phyloP scores from a whole-genome alignment of 83 land plant species.

The Larix sibirica region DNA sequence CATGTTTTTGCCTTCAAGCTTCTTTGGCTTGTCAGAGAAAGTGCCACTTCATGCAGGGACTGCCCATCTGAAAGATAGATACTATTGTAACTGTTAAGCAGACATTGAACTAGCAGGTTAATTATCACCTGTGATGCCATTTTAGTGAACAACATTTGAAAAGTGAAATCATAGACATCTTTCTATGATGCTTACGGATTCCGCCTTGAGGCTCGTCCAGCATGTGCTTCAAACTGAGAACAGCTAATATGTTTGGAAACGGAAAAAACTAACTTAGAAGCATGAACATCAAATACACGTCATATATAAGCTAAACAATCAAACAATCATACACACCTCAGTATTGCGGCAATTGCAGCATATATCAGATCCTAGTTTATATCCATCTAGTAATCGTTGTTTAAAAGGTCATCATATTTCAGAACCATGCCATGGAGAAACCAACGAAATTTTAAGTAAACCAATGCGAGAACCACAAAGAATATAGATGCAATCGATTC shows the following conservation, averaged over 20 bases:
- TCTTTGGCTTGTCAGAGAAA: slow-evolving; percentile 50
- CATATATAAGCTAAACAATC: not conserved
- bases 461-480: not conserved
- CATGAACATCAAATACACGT: not conserved
- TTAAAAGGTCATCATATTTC: not conserved
- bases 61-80: slow-evolving; percentile 89
- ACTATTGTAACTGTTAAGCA: slow-evolving; percentile 61
- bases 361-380: slow-evolving; percentile 77
- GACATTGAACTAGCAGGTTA: not conserved
- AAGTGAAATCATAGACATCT: not conserved
- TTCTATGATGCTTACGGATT: slow-evolving; percentile 76
- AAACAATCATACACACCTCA: slow-evolving; percentile 44
- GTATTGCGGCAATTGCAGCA: slow-evolving; percentile 73
- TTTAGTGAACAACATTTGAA: not conserved
- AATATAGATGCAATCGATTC: not conserved
- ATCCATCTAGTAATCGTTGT: slow-evolving; percentile 80
- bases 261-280: slow-evolving; percentile 1
- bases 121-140: not conserved
- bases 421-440: not conserved
- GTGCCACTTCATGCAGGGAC: slow-evolving; percentile 80
- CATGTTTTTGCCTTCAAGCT: not conserved
- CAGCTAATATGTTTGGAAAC: slow-evolving; percentile 78
- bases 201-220: slow-evolving; percentile 84
- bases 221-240: slow-evolving; percentile 94
- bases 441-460: not conserved